Evolutionary conservation across 805 yeast genomes (phyloP), one percentile per base, ranked within the genome.

Genomic region (Suhomyces prunicola): DNA sequence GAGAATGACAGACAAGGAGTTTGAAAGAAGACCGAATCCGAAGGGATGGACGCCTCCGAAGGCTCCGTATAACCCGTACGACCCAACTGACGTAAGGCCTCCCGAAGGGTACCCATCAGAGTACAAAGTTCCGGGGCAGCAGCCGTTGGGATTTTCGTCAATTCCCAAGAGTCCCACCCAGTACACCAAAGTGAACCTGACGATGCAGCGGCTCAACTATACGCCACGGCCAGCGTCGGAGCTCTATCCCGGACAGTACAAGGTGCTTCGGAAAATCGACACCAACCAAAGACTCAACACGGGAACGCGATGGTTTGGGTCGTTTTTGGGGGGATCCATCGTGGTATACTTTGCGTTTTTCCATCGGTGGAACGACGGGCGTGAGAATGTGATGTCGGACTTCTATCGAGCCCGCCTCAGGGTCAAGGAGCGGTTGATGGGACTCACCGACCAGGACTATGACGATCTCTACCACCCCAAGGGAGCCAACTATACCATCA

Each of bases 101-200:
- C 81, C 96, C 0, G 84, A 85, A 63, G 96, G 96, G 2, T 89
- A 90, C 58, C 96, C 96, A 1, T 85, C 91, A 24, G 96, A 89
- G 66, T 90, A 78, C 71, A 76, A 80, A 53, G 70, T 85, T 1
- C 93, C 94, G 0, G 85, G 88, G 1, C 73, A 76, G 42, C 76
- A 81, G 31, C 83, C 87, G 26, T 66, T 69, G 17, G 79, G 79
- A 17, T 83, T 82, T 70, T 72, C 83, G 6, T 70, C 79, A 6
- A 69, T 84, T n/a, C 91, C 92, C 3, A 77, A 77, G 59, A 84
- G 80, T 59, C 84, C 89, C 6, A 76, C 86, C 1, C 90, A 86
- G 65, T 86, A 83, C 64, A 80, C 83, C 57, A 81, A 79, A 60
- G 83, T 88, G 60, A 80, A 86, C 60, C 85, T 86, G 49, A 85